Percentiles rank a stretch among this genome's conserved stretches.
Conservation (phyloP, 306 rosid genomes). For the Ochetophila trinervis region DNA sequence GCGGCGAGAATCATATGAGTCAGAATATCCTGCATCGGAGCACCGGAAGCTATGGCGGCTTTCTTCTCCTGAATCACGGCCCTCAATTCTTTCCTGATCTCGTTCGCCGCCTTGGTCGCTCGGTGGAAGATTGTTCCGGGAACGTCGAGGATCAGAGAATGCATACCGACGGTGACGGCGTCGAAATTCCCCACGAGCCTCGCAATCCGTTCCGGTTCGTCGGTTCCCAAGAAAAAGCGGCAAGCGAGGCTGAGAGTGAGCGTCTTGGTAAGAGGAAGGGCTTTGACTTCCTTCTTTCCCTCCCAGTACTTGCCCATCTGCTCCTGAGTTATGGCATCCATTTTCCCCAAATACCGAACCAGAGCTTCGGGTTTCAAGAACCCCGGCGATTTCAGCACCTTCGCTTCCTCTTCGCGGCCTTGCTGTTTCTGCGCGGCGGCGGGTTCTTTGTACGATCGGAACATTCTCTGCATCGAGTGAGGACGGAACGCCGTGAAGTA, state of each 20-base stretch:
- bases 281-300: slow-evolving; percentile 37
- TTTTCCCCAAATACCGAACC: slow-evolving; percentile 43
- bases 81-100: slow-evolving; percentile 43
- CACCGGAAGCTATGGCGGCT: slow-evolving; percentile 41
- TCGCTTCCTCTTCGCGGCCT: slow-evolving; percentile 24
- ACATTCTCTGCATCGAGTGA: slow-evolving; percentile 33
- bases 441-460: slow-evolving; percentile 27
- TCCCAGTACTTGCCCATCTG: slow-evolving; percentile 52
- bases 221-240: slow-evolving; percentile 46
- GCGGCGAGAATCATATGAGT: slow-evolving; percentile 51
- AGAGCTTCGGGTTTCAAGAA: slow-evolving; percentile 62
- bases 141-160: slow-evolving; percentile 39
- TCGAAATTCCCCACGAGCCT: slow-evolving; percentile 38
- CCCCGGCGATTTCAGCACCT: slow-evolving; percentile 36
- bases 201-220: slow-evolving; percentile 31
- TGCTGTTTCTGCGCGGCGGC: slow-evolving; percentile 8
- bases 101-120: slow-evolving; percentile 45
- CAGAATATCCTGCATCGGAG: slow-evolving; percentile 45
- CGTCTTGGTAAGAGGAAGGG: slow-evolving; percentile 41
- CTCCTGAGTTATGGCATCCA: slow-evolving; percentile 45
- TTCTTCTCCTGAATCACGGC: slow-evolving; percentile 48
- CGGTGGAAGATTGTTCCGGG: slow-evolving; percentile 47
- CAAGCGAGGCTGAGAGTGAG: slow-evolving; percentile 41
- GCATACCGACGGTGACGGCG: slow-evolving; percentile 41
- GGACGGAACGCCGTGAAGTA: slow-evolving; percentile 46